These are phyloP conservation scores for Galerina marginata DNA, from an alignment of 768 basidiomycete species.

Conservation along the genomic window DNA sequence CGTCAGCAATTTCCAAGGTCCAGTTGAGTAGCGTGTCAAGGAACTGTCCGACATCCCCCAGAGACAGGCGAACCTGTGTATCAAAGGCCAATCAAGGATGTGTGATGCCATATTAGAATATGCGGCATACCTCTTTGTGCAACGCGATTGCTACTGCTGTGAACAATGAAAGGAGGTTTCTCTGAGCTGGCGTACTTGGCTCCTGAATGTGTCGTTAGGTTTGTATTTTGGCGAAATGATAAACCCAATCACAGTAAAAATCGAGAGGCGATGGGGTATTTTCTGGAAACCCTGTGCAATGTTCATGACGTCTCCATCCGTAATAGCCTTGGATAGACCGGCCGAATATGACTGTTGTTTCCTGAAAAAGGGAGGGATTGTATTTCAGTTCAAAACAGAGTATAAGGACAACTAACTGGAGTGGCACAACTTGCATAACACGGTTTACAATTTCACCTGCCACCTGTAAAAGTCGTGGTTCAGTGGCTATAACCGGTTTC, in stretches of 20 bases:
- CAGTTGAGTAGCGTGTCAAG: constrained; percentile 62
- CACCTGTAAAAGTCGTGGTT: constrained; percentile 60
- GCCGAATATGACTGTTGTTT: constrained; percentile 64
- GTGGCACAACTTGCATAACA: constrained; percentile 65
- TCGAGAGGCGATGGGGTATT: constrained; percentile 44
- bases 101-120: background rate
- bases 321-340: constrained; percentile 54
- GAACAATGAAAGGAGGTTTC: constrained; percentile 70
- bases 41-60: constrained; percentile 54
- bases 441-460: constrained; percentile 71
- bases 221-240: background rate
- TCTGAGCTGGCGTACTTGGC: constrained; percentile 51
- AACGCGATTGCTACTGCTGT: constrained; percentile 69
- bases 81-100: constrained; percentile 5
- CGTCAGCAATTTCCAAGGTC: constrained; percentile 55
- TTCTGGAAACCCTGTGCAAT: constrained; percentile 64
- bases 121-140: constrained; percentile 62
- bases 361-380: constrained; percentile 41
- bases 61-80: constrained; percentile 55
- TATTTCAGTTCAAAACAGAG: background rate
- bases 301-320: constrained; percentile 54
- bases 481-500: constrained; percentile 38
- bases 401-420: constrained; percentile 58
- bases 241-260: constrained; percentile 54
- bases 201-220: constrained; percentile 38